These are phyloP conservation scores for Nepenthes alata DNA, from an alignment of 179 eudicot genomes.

Conservation along the genomic window DNA sequence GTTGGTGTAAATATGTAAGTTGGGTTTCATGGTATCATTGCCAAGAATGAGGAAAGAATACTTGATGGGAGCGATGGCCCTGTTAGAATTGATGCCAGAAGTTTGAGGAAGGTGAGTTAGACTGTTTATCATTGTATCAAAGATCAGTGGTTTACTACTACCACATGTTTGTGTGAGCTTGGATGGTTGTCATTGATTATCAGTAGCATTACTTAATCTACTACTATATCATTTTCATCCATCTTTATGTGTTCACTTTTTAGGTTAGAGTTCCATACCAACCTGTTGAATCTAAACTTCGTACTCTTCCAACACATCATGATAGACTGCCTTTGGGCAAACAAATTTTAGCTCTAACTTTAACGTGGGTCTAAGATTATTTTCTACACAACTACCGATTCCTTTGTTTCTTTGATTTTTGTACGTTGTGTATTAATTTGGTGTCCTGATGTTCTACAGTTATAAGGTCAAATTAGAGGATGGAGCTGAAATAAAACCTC, in stretches of 20 bases:
- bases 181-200: not conserved
- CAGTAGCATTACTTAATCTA: not conserved
- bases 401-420: not conserved
- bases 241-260: constrained; percentile 3
- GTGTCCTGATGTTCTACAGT: constrained; percentile 32
- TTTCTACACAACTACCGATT: not conserved
- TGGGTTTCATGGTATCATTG: constrained; percentile 76
- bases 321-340: constrained; percentile 95
- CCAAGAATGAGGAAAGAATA: constrained; percentile 63
- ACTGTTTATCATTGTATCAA: no score
- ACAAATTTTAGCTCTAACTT: constrained; percentile 68
- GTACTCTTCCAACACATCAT: constrained; percentile 59
- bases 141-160: not conserved
- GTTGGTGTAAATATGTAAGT: constrained; percentile 37
- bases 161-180: no score
- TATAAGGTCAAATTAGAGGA: constrained; percentile 94
- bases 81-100: constrained; percentile 61
- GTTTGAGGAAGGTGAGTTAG: constrained; percentile 57
- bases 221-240: not conserved
- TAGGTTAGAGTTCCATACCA: constrained; percentile 81
- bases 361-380: constrained; percentile 51
- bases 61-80: constrained; percentile 93
- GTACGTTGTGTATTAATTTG: constrained; percentile 6
- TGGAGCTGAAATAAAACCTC: constrained; percentile 81
- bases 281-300: constrained; percentile 61